Evolutionary conservation across 768 basidiomycete genomes (phyloP), one percentile per base, ranked within the genome.

Genomic region (Crucibulum laeve): DNA sequence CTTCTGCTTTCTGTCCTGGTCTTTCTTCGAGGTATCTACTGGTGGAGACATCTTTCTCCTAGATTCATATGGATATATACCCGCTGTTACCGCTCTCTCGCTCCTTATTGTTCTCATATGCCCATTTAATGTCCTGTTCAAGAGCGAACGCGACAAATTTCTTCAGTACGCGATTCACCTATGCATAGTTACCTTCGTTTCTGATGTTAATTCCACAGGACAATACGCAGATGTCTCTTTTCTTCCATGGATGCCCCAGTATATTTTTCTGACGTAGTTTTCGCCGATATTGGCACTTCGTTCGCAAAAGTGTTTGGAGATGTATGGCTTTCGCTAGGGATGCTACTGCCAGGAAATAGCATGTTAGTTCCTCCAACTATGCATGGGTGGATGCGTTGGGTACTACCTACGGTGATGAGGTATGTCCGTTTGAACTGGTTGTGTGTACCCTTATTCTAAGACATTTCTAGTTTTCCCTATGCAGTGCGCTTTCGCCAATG

Each of bases 281-380:
- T 95, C 46, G 94, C 95, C 46, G 96, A 98, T 72, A 80, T 98
- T 48, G 78, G 94, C 56, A 99, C 96, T 1, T 97, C 94, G 2
- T 95, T 90, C 56, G 94, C 96, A 25, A 97, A 96, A 68, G 92
- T 99, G 30, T 69, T 97, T 15, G 95, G 95, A 10, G 96, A 98
- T 56, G 67, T 93, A 32, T 97, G 91, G 91, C 68, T 97, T 34
- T 91, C 90, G 4, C 53, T 84, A 14, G 82, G 77, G 58, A 93
- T 94, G 83, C 72, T 97, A n/a, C 74, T 89, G 49, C 84, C 85
- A 8, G 86, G 89, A 26, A 85, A 88, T 36, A 87, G 84, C 51
- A 70, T 94, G 32, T 65, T 89, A 15, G 61, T 68, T 14, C 73
- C 80, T 34, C 84, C 91, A 5, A 60, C 69, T 7, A 76, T 78